Base-by-base conservation (phyloP, 169 alveolate species). In the Eimeria sp. region DNA sequence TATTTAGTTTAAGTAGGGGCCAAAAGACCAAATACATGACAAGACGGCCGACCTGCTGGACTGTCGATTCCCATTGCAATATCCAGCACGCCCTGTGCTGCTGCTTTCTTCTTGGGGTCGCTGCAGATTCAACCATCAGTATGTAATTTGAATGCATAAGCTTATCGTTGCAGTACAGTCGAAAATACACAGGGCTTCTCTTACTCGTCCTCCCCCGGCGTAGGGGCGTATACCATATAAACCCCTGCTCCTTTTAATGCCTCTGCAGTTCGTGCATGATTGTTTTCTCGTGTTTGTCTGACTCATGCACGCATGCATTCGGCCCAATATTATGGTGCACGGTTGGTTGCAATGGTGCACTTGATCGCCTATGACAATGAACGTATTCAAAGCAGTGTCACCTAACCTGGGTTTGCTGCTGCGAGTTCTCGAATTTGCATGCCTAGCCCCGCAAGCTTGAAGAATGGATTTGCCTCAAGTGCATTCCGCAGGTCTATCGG, bases 401-500 rank as follows among this genome's bases (percentile, higher is more conserved):
- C n/a, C 89, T 34, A 40, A 76, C 95, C 95, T 18, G 95, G 95
- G 51, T 91, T 91, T 22, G 95, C 84, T 5, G 84, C 14, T 4
- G 95, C 95, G 25, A 91, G 82, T 57, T 91, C 91, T 4, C 95
- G 75, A 16, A 91, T 91, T 51, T 91, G 70, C 95, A 91, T 91
- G 22, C 86, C 65, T 25, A 91, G 63, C 27, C 95, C 95, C 51
- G 95, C 82, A 0, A 91, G 90, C 95, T 91, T 83, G 65, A 91
- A 91, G 61, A 91, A 91, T 11, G 95, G 95, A 67, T 91, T 91
- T 25, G 82, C 40, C 90, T 91, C 47, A 78, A 91, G 43, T 49
- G 95, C 89, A 45, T 75, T 83, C 16, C 45, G 73, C 58, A 89
- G 95, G 20, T 70, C 95, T 89, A 75, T 34, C n/a, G 57, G 82